These are phyloP conservation scores for Naganishia onofrii DNA, from an alignment of 768 basidiomycete species.

Conservation along the genomic window DNA sequence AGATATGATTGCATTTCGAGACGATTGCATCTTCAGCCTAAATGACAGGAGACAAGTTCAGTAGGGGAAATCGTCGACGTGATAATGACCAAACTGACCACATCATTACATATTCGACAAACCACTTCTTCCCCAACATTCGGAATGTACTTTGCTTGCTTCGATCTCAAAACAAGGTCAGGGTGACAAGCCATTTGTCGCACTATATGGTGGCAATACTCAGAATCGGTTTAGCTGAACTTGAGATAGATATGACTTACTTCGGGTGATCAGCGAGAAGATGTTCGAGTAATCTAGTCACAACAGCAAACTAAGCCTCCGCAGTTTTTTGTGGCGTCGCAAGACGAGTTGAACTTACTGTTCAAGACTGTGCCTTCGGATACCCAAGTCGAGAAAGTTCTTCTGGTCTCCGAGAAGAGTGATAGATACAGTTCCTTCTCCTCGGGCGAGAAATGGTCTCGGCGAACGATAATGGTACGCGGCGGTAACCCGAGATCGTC, in stretches of 20 bases:
- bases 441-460: conserved; percentile 91
- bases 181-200: conserved; percentile 60
- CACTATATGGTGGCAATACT: conserved; percentile 34
- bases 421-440: conserved; percentile 93
- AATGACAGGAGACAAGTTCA: background rate
- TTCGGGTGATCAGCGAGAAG: conserved; percentile 74
- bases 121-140: conserved; percentile 71
- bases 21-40: conserved; percentile 87
- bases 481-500: conserved; percentile 96
- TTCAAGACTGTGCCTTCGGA: conserved; percentile 86
- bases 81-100: conserved; percentile 54
- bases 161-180: conserved; percentile 85
- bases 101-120: conserved; percentile 92
- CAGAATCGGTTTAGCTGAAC: conserved; percentile 5
- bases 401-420: conserved; percentile 85
- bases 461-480: conserved; percentile 77
- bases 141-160: conserved; percentile 59
- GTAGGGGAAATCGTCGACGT: background rate
- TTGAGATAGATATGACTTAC: conserved; percentile 54
- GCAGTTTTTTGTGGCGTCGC: background rate
- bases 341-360: conserved; percentile 60
- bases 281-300: conserved; percentile 52
- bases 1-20: conserved; percentile 87
- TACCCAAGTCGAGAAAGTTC: conserved; percentile 85
- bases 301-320: background rate